A percentile compares a stretch with the other conserved stretches of the same genome.
These are phyloP conservation scores for Kingdonia uniflora DNA, from an alignment of 164 flowering plant species.

Conservation along the genomic window DNA sequence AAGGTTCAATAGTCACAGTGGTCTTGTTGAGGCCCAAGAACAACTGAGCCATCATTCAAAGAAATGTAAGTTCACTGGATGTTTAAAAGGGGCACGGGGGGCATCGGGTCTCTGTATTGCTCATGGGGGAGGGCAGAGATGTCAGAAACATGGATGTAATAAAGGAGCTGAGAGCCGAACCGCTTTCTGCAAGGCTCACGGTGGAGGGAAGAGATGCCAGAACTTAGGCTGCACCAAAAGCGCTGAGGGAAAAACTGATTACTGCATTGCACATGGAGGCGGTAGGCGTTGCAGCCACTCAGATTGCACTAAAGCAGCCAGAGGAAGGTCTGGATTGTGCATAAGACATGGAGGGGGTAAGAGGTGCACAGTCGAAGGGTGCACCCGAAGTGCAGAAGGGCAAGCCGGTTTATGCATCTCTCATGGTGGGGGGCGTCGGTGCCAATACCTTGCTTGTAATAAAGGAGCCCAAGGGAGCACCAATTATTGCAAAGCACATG, in stretches of 20 bases:
- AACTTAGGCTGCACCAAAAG: slow-evolving; percentile 84
- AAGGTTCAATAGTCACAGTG: slow-evolving; percentile 21
- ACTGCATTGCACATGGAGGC: slow-evolving; percentile 69
- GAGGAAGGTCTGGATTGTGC: slow-evolving; percentile 88
- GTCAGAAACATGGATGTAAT: slow-evolving; percentile 78
- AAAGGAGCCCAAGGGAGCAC: slow-evolving; percentile 93
- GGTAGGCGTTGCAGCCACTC: slow-evolving; percentile 53
- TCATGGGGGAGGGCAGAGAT: slow-evolving; percentile 97
- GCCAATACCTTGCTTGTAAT: slow-evolving; percentile 42
- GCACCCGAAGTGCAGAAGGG: slow-evolving; percentile 90
- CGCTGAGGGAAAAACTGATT: slow-evolving; percentile 86
- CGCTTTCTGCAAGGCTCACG: slow-evolving; percentile 88
- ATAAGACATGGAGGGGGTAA: slow-evolving; percentile 93
- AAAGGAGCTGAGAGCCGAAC: slow-evolving; percentile 96
- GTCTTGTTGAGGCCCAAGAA: slow-evolving; percentile 16
- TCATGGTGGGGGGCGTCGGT: slow-evolving; percentile 88
- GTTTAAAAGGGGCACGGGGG: slow-evolving; percentile 81
- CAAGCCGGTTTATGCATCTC: slow-evolving; percentile 87
- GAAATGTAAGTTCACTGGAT: slow-evolving; percentile 59
- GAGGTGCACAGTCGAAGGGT: slow-evolving; percentile 67
- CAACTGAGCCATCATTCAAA: slow-evolving; percentile 33
- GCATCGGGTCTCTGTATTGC: slow-evolving; percentile 87
- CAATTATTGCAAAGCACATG: slow-evolving; percentile 75
- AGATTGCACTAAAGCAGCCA: slow-evolving; percentile 73
- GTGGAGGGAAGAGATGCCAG: slow-evolving; percentile 82